phyloP scores from a whole-genome alignment of 2,329 filamentous ascomycete genomes.

The Paraconiothyrium sp. region DNA sequence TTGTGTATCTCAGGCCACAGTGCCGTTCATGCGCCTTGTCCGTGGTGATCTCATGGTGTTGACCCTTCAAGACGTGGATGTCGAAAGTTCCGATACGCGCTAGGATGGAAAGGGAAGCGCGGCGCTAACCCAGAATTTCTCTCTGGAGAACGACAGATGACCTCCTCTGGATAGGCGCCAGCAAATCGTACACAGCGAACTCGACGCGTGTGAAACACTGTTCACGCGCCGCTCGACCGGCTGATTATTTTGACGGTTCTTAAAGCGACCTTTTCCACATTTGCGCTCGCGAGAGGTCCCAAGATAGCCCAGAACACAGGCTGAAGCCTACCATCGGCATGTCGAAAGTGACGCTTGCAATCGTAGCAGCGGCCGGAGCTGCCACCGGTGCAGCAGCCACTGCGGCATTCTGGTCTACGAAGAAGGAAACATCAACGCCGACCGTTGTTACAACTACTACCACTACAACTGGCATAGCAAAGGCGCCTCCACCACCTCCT shows the following conservation, averaged over 20 bases:
- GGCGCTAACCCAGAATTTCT: slow-evolving; percentile 24
- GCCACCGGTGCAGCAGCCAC: slow-evolving; percentile 60
- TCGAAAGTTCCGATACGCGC: slow-evolving; percentile 13
- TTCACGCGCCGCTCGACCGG: slow-evolving; percentile 45
- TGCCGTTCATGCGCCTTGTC: not conserved
- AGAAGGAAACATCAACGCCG: slow-evolving; percentile 39
- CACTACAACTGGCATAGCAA: slow-evolving; percentile 39
- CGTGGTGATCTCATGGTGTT: slow-evolving; percentile 19
- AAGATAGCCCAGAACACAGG: not conserved
- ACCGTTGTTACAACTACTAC: slow-evolving; percentile 47
- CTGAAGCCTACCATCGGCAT: slow-evolving; percentile 42
- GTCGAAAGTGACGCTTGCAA: slow-evolving; percentile 61
- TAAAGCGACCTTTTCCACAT: slow-evolving; percentile 24
- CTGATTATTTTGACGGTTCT: slow-evolving; percentile 33
- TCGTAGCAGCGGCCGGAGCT: slow-evolving; percentile 59
- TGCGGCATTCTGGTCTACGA: slow-evolving; percentile 55
- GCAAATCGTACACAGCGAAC: slow-evolving; percentile 37
- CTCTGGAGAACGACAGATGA: slow-evolving; percentile 39
- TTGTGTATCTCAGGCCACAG: not conserved
- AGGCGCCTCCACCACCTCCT: slow-evolving; percentile 33
- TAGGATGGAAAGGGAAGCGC: slow-evolving; percentile 29
- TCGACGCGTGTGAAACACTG: slow-evolving; percentile 50
- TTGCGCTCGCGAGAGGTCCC: not conserved
- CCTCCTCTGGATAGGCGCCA: slow-evolving; percentile 34
- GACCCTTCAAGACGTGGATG: slow-evolving; percentile 18